phyloP scores from a whole-genome alignment of 1,284 basidiomycete species.

The Austroboletus rostrupii region DNA sequence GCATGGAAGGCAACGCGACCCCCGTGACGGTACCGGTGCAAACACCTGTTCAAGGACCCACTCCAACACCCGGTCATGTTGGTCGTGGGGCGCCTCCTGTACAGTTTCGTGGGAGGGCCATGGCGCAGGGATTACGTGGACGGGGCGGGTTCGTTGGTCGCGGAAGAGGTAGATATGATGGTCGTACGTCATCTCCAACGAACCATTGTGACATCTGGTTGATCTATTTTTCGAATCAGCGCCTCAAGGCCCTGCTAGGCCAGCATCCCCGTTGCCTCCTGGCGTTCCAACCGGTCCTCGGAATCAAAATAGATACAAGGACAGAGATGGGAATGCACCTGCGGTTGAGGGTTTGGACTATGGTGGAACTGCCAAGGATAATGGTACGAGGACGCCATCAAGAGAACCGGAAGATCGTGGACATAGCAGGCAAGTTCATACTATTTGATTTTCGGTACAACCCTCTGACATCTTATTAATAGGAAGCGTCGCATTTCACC shows the following conservation, averaged over 20 bases:
- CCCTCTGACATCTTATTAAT: constrained; percentile 10
- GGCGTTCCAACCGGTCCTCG: constrained; percentile 81
- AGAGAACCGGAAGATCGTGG: constrained; percentile 57
- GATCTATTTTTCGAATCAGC: constrained; percentile 25
- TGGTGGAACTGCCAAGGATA: constrained; percentile 52
- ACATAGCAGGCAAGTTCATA: constrained; percentile 39
- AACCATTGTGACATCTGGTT: constrained; percentile 1
- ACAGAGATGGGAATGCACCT: constrained; percentile 73
- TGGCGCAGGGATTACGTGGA: constrained; percentile 37
- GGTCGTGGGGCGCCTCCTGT: constrained; percentile 45
- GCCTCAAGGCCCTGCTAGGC: constrained; percentile 56
- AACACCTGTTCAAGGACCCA: constrained; percentile 30
- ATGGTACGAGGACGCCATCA: constrained; percentile 46
- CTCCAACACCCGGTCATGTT: constrained; percentile 34
- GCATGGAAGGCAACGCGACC: constrained; percentile 44
- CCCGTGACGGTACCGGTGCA: constrained; percentile 32
- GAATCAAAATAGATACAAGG: constrained; percentile 85
- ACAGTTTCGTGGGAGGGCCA: constrained; percentile 55
- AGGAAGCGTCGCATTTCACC: constrained; percentile 63
- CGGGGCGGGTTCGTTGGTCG: constrained; percentile 46
- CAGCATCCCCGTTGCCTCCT: constrained; percentile 76
- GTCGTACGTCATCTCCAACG: constrained; percentile 32
- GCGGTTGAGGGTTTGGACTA: constrained; percentile 84
- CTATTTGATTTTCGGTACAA: background rate
- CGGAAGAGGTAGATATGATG: constrained; percentile 44